Evolutionary conservation across 495 filamentous ascomycete species (phyloP), one percentile per base, ranked within the genome.

Genomic region (Hyaloscypha finlandica): DNA sequence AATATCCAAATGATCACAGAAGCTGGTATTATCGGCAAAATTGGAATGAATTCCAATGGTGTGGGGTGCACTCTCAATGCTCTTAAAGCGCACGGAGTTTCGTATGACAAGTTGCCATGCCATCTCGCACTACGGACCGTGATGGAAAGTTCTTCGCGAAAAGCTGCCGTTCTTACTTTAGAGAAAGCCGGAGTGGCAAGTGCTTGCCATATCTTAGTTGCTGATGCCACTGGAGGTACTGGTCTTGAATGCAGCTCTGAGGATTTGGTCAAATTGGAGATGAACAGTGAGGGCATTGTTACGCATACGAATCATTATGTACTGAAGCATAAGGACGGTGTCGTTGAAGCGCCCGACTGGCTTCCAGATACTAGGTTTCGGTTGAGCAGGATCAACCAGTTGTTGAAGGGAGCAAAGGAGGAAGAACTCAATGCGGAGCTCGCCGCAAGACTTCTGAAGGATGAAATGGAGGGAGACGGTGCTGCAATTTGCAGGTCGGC

Each of bases 1-100:
- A 68, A 42, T 16, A 73, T 72, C 16, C 64, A 72, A 8, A 80
- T 79, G 76, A 74, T 84, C 52, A 85, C 82, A 2, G 81, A 90
- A 77, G 89, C 88, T 20, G 89, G 89, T 1, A 85, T 91, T n/a
- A 83, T 91, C 22, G 87, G 88, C 22, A 92, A 92, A 71, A 90
- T 91, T 51, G 89, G 89, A 1, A 78, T 90, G 71, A 91, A 90
- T 69, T 78, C 76, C 16, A 74, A 76, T 0, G 86, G 87, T 3
- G 87, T 91, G 1, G 88, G 88, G 3, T 84, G 84, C n/a, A 87
- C 84, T 55, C 77, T 92, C 22, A 91, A 92, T 71, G 89, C 88
- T 4, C 86, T 91, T 63, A 80, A 82, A 53, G 88, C 86, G 2
- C 78, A 79, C 19, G 86, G 86, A 1, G 81, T 87, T 60, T 79